Conservation (phyloP, 345 rosid species). For the Salix suchowensis region DNA sequence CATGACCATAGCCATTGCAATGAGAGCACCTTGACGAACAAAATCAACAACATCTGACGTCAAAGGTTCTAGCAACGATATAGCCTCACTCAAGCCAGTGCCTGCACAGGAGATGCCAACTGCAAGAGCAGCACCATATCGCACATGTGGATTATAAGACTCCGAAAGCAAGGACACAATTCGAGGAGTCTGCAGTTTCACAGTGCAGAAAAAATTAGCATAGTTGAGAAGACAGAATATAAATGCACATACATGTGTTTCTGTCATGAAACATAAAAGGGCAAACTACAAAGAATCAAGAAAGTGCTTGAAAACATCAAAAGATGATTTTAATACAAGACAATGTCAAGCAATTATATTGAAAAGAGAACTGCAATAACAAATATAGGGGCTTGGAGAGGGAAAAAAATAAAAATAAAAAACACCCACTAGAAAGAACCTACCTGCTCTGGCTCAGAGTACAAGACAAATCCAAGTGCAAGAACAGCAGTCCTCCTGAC, state of each 20-base stretch:
- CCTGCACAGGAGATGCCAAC: conserved; percentile 99
- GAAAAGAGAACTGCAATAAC: background rate
- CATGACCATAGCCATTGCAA: conserved; percentile 99
- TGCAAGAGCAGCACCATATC: conserved; percentile 98
- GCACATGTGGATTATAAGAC: conserved; percentile 98
- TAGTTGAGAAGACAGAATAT: background rate
- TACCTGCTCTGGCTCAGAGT: conserved; percentile 98
- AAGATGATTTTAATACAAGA: background rate
- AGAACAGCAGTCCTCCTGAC: conserved; percentile 97
- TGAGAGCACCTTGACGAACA: conserved; percentile 99
- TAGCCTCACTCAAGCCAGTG: conserved; percentile 98
- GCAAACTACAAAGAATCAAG: background rate
- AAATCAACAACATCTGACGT: conserved; percentile 97
- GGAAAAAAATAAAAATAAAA: background rate
- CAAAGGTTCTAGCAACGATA: conserved; percentile 93
- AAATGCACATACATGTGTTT: background rate
- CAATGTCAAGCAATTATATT: background rate
- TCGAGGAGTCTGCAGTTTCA: conserved; percentile 75
- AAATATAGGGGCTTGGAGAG: background rate
- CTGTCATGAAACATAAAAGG: background rate
- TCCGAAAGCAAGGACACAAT: conserved; percentile 93
- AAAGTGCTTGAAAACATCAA: background rate
- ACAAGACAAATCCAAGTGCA: conserved; percentile 97
- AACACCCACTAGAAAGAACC: background rate
- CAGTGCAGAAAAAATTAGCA: conserved; percentile 10